phyloP scores from a whole-genome alignment of 2,329 filamentous ascomycete species.

The Hymenoscyphus fructigenus region DNA sequence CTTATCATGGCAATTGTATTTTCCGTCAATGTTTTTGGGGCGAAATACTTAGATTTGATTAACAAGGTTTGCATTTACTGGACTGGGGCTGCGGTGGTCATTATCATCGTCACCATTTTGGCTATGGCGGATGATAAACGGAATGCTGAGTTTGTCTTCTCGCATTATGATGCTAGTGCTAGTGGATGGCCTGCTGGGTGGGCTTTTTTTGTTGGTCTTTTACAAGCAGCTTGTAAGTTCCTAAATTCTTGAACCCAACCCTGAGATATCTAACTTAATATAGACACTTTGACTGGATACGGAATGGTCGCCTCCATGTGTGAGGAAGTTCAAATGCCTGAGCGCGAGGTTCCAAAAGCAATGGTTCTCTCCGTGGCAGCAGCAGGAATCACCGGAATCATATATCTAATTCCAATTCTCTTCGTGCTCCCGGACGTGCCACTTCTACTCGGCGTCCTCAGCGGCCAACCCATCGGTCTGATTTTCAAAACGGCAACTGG shows the following conservation, averaged over 20 bases:
- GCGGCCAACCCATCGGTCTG: conserved; percentile 49
- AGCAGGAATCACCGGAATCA: conserved; percentile 49
- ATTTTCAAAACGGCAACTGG: conserved; percentile 52
- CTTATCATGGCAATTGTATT: conserved; percentile 66
- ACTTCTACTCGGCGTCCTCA: conserved; percentile 46
- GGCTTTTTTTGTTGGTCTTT: conserved; percentile 70
- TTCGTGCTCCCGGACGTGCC: conserved; percentile 47
- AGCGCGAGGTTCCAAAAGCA: conserved; percentile 47
- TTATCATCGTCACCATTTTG: conserved; percentile 62
- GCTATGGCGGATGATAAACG: conserved; percentile 56
- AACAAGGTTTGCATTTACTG: conserved; percentile 74
- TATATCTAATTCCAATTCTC: conserved; percentile 53
- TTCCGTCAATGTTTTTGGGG: conserved; percentile 62
- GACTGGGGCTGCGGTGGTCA: conserved; percentile 64
- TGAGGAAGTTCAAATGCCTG: conserved; percentile 56
- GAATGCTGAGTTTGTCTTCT: conserved; percentile 64
- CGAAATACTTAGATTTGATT: conserved; percentile 62
- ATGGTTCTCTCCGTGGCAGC: conserved; percentile 49
- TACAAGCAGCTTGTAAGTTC: conserved; percentile 52
- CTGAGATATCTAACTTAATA: conserved; percentile 22
- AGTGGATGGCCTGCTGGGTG: conserved; percentile 69
- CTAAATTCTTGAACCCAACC: neutral
- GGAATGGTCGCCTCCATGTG: conserved; percentile 66
- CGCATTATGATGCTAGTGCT: conserved; percentile 63
- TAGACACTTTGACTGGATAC: conserved; percentile 63